Percentiles rank a stretch among this genome's conserved stretches.
phyloP scores from a whole-genome alignment of 129 eudicot genomes.

The Lactuca saligna region DNA sequence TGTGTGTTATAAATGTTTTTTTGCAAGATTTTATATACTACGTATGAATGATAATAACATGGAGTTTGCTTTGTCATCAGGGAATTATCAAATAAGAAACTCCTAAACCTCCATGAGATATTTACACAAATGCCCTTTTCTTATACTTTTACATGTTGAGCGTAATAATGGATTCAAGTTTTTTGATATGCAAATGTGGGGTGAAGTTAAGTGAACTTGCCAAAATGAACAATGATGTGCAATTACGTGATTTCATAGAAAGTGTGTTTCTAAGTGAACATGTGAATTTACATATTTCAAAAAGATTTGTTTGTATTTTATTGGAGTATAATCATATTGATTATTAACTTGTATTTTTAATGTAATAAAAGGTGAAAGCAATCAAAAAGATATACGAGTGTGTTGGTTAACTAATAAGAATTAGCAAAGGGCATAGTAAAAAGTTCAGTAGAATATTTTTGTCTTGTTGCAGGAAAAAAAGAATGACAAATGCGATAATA shows the following conservation, averaged over 20 bases:
- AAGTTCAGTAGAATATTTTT: too few species aligned
- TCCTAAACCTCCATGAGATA: constrained; percentile 70
- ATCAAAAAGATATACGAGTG: too few species aligned
- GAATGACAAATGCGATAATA: too few species aligned
- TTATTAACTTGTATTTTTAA: too few species aligned
- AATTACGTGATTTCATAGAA: constrained; percentile 81
- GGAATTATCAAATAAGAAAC: constrained; percentile 84
- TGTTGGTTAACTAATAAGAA: too few species aligned
- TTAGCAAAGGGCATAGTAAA: too few species aligned
- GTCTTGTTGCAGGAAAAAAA: too few species aligned
- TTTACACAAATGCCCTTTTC: not conserved
- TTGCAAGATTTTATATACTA: not conserved
- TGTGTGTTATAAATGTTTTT: not conserved
- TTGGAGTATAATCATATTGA: too few species aligned
- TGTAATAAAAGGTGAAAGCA: too few species aligned
- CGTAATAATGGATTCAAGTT: not conserved
- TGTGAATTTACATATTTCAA: too few species aligned
- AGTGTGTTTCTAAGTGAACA: constrained; percentile 16
- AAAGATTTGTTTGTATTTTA: too few species aligned
- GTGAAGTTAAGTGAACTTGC: constrained; percentile 60
- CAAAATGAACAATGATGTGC: constrained; percentile 63
- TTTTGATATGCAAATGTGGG: constrained; percentile 14
- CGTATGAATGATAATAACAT: constrained; percentile 42
- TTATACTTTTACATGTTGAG: not conserved
- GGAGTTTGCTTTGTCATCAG: constrained; percentile 92